A percentile compares a stretch with the other conserved stretches of the same genome.
phyloP scores from a whole-genome alignment of 441 rosid genomes.

The Eutrema salsugineum region DNA sequence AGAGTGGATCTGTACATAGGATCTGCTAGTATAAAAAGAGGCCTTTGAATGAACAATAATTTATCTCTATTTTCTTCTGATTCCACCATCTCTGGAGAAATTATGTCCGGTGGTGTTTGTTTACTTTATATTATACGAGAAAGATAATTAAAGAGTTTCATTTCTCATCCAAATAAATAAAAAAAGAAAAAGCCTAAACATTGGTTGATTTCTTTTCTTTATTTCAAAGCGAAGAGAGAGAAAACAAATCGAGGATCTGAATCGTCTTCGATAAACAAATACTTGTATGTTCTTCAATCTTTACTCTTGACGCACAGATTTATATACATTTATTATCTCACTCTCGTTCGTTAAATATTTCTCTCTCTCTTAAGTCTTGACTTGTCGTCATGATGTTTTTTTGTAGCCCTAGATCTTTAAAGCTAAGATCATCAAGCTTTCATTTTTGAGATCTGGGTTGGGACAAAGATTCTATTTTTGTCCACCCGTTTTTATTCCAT shows the following conservation, averaged over 20 bases:
- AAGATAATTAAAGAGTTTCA: background rate
- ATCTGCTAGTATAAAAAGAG: too few species aligned
- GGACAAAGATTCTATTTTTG: conserved; percentile 24
- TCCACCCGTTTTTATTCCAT: background rate
- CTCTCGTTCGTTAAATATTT: background rate
- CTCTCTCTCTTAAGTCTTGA: background rate
- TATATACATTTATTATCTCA: background rate
- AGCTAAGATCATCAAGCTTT: conserved; percentile 9
- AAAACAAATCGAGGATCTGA: conserved; percentile 33
- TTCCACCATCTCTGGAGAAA: conserved; percentile 10
- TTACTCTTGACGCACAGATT: background rate
- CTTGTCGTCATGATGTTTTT: background rate
- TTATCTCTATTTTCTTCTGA: background rate
- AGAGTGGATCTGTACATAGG: too few species aligned
- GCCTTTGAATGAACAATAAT: too few species aligned
- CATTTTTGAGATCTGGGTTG: conserved; percentile 33
- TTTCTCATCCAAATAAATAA: background rate
- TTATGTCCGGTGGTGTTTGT: too few species aligned
- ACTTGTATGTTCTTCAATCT: conserved; percentile 15
- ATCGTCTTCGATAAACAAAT: conserved; percentile 19
- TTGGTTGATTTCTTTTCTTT: background rate
- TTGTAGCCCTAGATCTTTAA: conserved; percentile 39
- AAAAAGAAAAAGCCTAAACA: background rate
- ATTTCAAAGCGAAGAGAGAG: conserved; percentile 20
- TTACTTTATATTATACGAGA: too few species aligned